These are phyloP conservation scores for Penicillium mononematosum DNA, from an alignment of 495 filamentous ascomycete genomes.

Conservation along the genomic window DNA sequence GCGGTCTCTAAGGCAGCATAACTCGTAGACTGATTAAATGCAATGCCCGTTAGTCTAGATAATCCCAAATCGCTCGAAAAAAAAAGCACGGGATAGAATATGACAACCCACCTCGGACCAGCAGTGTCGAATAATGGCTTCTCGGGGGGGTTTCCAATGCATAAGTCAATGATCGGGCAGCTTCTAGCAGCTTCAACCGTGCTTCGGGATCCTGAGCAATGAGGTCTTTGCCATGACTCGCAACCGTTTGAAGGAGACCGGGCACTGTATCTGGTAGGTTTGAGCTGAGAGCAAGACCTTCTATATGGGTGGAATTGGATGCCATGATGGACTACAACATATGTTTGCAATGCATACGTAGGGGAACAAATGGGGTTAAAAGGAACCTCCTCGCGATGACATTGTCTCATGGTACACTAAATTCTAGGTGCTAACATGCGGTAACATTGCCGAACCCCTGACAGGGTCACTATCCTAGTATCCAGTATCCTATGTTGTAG, in stretches of 20 bases:
- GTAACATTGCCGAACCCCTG: neutral
- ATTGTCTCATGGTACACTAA: neutral
- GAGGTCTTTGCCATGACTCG: neutral
- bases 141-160: slow-evolving; percentile 30
- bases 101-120: slow-evolving; percentile 24
- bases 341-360: neutral
- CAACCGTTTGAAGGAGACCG: neutral
- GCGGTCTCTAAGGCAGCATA: slow-evolving; percentile 12
- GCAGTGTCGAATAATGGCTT: slow-evolving; percentile 27
- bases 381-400: neutral
- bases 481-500: neutral
- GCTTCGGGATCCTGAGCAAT: neutral
- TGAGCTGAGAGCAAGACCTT: neutral
- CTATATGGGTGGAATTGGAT: neutral
- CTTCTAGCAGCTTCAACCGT: slow-evolving; percentile 12
- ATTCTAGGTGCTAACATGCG: neutral
- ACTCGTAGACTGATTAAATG: neutral
- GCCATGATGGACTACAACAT: neutral
- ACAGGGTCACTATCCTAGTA: neutral
- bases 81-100: neutral
- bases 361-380: neutral
- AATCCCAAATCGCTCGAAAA: neutral
- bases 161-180: slow-evolving; percentile 13
- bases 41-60: neutral
- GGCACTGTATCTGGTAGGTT: neutral